Evolutionary conservation across 1,139 yeast species (phyloP).

Genomic region (Diutina pseudorugosa): DNA sequence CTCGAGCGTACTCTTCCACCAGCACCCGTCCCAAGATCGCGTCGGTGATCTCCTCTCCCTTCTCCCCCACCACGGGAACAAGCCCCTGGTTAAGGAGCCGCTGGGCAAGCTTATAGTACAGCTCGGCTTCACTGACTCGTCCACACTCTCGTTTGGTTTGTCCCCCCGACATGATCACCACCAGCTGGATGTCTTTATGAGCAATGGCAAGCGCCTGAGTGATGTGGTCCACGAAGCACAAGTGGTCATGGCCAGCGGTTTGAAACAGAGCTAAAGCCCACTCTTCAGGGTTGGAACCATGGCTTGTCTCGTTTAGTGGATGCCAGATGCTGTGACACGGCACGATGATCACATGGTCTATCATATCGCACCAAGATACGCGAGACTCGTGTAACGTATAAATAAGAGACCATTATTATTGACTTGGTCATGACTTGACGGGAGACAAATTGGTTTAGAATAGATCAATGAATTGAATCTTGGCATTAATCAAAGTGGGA

Average conservation of each 20-base stretch:
- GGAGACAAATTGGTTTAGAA: too few relatives aligned
- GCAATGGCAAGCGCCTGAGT: slow-evolving; percentile 22
- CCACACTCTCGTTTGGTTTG: slow-evolving; percentile 49
- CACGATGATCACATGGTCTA: slow-evolving; percentile 29
- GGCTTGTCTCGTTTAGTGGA: slow-evolving; percentile 14
- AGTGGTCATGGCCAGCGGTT: slow-evolving; percentile 53
- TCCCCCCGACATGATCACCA: slow-evolving; percentile 59
- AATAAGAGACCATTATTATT: too few relatives aligned
- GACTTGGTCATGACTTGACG: too few relatives aligned
- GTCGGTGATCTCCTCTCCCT: not conserved
- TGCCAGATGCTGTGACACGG: slow-evolving; percentile 71
- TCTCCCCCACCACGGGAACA: slow-evolving; percentile 8
- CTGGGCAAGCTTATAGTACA: slow-evolving; percentile 34
- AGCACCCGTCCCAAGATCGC: slow-evolving; percentile 16
- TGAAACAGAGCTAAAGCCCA: slow-evolving; percentile 65
- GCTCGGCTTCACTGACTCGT: slow-evolving; percentile 46
- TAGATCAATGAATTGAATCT: too few relatives aligned
- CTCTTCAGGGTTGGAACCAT: slow-evolving; percentile 32
- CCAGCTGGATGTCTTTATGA: slow-evolving; percentile 15
- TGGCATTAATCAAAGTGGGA: too few relatives aligned
- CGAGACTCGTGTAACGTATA: too few relatives aligned
- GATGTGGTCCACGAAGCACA: slow-evolving; percentile 56
- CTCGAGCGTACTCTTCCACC: slow-evolving; percentile 65
- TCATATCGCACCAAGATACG: not conserved
- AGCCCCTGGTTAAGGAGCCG: slow-evolving; percentile 7